A percentile compares a stretch with the other conserved stretches of the same genome.
Evolutionary conservation across 176 grass and related monocot genomes (phyloP).

Genomic region (Otatea glauca): DNA sequence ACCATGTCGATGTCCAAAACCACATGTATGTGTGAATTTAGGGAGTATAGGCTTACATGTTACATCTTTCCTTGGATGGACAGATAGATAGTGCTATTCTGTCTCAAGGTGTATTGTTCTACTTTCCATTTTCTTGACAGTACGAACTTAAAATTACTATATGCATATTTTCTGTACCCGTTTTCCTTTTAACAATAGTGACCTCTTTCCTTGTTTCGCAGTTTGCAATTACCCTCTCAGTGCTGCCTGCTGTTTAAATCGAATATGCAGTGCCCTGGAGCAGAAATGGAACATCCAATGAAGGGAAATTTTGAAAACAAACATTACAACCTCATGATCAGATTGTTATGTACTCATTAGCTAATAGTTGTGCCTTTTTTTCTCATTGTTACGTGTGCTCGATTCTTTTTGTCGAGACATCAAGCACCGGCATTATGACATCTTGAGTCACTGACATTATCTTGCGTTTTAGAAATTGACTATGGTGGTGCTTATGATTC

Average conservation of each 20-base stretch:
- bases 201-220: conserved; percentile 51
- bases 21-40: too few relatives aligned
- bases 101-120: not conserved
- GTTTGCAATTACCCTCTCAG: conserved; percentile 90
- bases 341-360: conserved; percentile 2
- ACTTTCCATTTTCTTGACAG: not conserved
- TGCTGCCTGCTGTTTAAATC: conserved; percentile 92
- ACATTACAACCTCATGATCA: not conserved
- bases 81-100: not conserved
- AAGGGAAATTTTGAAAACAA: conserved; percentile 31
- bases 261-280: conserved; percentile 86
- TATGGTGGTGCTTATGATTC: not conserved
- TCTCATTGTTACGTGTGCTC: not conserved
- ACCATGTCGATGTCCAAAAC: too few relatives aligned
- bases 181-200: not conserved
- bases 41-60: not conserved
- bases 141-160: not conserved
- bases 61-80: not conserved
- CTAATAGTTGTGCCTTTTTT: conserved; percentile 4
- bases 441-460: not conserved
- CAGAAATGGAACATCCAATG: conserved; percentile 92
- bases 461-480: not conserved
- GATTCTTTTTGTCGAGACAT: conserved; percentile 11
- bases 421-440: not conserved
- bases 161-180: not conserved